Evolutionary conservation across 2,329 filamentous ascomycete species (phyloP), one percentile per base, ranked within the genome.

Genomic region (Pleomassaria siparia): DNA sequence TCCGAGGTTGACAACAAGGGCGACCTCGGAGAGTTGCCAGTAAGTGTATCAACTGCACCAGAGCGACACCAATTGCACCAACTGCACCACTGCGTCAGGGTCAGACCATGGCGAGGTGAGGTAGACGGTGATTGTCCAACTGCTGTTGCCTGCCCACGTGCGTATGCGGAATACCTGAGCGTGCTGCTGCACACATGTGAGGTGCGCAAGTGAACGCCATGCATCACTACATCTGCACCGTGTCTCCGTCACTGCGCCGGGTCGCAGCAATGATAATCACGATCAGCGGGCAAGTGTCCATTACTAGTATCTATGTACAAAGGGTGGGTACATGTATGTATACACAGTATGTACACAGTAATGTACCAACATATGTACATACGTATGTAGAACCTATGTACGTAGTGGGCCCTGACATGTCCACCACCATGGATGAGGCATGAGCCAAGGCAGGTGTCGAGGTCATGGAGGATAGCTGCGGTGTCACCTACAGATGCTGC

Each of bases 401-500:
- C n/a, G n/a, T n/a, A n/a, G n/a, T n/a, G n/a, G n/a, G n/a, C n/a
- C n/a, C n/a, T n/a, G n/a, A n/a, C n/a, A n/a, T n/a, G n/a, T n/a
- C n/a, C n/a, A n/a, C n/a, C n/a, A n/a, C n/a, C n/a, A n/a, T n/a
- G n/a, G n/a, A n/a, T n/a, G n/a, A n/a, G n/a, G n/a, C n/a, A n/a
- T n/a, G n/a, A n/a, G n/a, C n/a, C n/a, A n/a, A n/a, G n/a, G n/a
- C n/a, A n/a, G n/a, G n/a, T n/a, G n/a, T n/a, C 8, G 3, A 13
- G n/a, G 3, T 12, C 7, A 12, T 7, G 25, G 25, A 26, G 25
- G 25, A 25, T 13, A 3, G 22, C 25, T 53, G 51, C 50, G 55
- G 62, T 64, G 59, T 54, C 49, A 63, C 59, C n/a, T n/a, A n/a
- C n/a, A n/a, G n/a, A n/a, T n/a, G 26, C 46, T 41, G 43, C 40